Base-by-base conservation (phyloP, 495 filamentous ascomycete genomes). In the Podospora pseudocomata region DNA sequence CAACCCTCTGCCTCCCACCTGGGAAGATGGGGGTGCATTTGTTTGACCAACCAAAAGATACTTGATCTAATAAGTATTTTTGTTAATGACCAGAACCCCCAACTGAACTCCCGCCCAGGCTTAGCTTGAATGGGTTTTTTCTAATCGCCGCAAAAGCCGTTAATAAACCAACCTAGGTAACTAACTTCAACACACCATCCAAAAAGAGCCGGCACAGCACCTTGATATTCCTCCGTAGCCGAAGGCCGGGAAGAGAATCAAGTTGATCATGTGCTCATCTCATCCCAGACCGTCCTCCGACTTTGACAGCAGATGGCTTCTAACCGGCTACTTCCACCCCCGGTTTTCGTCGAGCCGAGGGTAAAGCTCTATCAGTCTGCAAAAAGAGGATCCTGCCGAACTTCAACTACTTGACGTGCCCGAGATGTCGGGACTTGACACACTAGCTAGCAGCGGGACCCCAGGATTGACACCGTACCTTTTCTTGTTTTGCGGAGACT, bases 271-370 rank as follows among this genome's bases (percentile, higher is more conserved):
- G 39, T 49, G 39, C 39, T 49, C 39, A 49, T 49, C 39, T 13
- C 39, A 49, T 49, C 39, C 13, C 39, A 49, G 39, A 5, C 9
- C 9, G 39, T 11, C 39, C 15, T 16, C 39, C 39, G 39, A 49
- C 39, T 49, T 3, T 49, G 39, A 11, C 39, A 49, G 39, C 39
- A 23, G n/a, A 20, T 62, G 58, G 63, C 30, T 9, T 63, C 58
- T 53, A 6, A 15, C 63, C 60, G 68, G 53, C 64, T 49, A 49
- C 39, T 49, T 49, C 39, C 15, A 49, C 39, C 39, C 39, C 39
- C 39, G 39, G 39, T 34, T 71, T 65, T 70, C 68, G 65, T 70
- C 62, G 70, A 74, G 70, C 72, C 72, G 72, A 74, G 68, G 68
- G 63, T 72, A 74, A 70, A 34, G 44, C 49, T 49, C 39, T 49